Percentiles rank a stretch among this genome's conserved stretches.
These are phyloP conservation scores for Pseudocercospora macadamiae DNA, from an alignment of 2,329 filamentous ascomycete species.

Conservation along the genomic window DNA sequence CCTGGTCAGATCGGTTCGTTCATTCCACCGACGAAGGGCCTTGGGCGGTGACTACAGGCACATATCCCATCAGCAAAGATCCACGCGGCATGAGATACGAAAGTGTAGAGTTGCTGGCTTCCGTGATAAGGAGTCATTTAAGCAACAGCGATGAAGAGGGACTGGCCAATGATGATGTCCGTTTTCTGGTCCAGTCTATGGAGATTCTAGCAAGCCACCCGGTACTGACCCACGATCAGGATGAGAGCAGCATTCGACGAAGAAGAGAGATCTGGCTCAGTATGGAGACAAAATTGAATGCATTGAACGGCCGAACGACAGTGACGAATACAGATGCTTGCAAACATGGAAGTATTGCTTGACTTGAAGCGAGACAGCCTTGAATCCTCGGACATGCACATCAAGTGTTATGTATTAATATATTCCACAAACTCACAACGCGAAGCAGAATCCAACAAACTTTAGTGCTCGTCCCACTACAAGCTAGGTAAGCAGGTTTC, in stretches of 20 bases:
- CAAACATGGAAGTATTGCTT: neutral
- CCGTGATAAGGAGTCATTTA: slow-evolving; percentile 18
- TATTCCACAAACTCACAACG: no score
- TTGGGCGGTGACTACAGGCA: slow-evolving; percentile 25
- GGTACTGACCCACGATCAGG: slow-evolving; percentile 19
- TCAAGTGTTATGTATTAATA: no score
- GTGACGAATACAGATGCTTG: neutral
- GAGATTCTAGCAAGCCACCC: slow-evolving; percentile 30
- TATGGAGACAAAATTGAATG: slow-evolving; percentile 16
- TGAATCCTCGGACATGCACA: no score
- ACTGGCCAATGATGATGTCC: slow-evolving; percentile 17
- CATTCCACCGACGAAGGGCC: slow-evolving; percentile 11
- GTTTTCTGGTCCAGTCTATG: slow-evolving; percentile 28
- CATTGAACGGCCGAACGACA: slow-evolving; percentile 2
- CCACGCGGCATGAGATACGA: slow-evolving; percentile 27
- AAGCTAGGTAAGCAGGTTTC: no score
- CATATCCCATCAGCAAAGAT: slow-evolving; percentile 27
- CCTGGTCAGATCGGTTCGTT: slow-evolving; percentile 20
- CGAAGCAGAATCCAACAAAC: no score
- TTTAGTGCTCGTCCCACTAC: no score
- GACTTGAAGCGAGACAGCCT: no score
- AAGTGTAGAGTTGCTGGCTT: slow-evolving; percentile 30
- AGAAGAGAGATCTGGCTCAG: slow-evolving; percentile 13
- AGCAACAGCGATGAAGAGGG: neutral
- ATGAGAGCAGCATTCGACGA: slow-evolving; percentile 4